Percentiles rank a stretch among this genome's conserved stretches.
Conservation (phyloP, 2,329 filamentous ascomycete species). For the Thielaviopsis cerberus region DNA sequence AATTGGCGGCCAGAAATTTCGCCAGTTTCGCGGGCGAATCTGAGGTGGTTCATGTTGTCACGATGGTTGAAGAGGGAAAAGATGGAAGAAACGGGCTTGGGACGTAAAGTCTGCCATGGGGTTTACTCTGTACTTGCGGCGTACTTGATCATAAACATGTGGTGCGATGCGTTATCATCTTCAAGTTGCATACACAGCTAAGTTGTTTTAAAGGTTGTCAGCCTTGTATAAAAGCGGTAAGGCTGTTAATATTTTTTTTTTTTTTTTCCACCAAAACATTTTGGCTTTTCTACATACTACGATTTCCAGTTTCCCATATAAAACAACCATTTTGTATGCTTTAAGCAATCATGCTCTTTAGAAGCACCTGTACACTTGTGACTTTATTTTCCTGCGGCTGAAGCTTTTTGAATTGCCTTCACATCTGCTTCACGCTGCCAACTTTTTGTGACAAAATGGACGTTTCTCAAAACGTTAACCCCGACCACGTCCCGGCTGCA, state of each 20-base stretch:
- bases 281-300: too few species aligned
- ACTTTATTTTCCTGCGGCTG: not conserved
- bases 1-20: slow-evolving; percentile 44
- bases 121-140: not conserved
- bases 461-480: not conserved
- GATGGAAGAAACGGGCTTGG: not conserved
- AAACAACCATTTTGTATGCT: not conserved
- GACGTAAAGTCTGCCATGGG: not conserved
- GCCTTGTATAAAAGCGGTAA: not conserved
- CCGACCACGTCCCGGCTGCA: not conserved
- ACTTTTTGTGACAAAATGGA: not conserved
- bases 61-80: slow-evolving; percentile 21
- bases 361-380: not conserved
- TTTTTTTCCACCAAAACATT: not conserved
- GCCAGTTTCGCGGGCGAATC: slow-evolving; percentile 60
- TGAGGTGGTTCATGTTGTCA: slow-evolving; percentile 46
- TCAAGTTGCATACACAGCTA: not conserved
- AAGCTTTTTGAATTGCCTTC: not conserved
- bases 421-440: not conserved
- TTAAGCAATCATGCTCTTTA: not conserved
- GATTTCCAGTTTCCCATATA: too few species aligned
- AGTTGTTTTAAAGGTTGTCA: not conserved
- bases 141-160: too few species aligned
- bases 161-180: not conserved
- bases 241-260: not conserved